These are phyloP conservation scores for Penicillium mononematosum DNA, from an alignment of 495 filamentous ascomycete genomes.

Conservation along the genomic window DNA sequence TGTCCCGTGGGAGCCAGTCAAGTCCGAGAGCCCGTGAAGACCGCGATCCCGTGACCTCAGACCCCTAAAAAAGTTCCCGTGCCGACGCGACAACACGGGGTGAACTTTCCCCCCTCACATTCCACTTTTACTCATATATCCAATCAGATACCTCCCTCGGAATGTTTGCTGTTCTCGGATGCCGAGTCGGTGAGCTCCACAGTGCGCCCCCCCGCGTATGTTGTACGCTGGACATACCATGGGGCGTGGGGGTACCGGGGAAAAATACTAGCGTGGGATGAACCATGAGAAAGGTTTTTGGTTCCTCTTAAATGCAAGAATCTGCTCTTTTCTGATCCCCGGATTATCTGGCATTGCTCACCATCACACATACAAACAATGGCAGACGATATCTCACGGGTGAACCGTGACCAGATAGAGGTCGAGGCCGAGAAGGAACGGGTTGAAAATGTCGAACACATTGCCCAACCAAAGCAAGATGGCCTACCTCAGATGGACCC, in stretches of 20 bases:
- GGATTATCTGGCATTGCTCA: constrained; percentile 9
- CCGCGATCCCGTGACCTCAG: background rate
- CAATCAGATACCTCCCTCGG: background rate
- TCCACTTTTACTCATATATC: background rate
- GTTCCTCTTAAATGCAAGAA: constrained; percentile 3
- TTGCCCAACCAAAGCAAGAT: constrained; percentile 15
- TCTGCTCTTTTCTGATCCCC: constrained; percentile 1
- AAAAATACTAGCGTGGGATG: constrained; percentile 11
- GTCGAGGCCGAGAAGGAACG: constrained; percentile 25
- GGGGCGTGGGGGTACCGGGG: constrained; percentile 15
- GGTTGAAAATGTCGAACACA: constrained; percentile 25
- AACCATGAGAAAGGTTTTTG: background rate
- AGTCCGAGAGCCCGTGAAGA: background rate
- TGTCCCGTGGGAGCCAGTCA: background rate
- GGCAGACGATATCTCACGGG: constrained; percentile 26
- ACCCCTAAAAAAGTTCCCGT: background rate
- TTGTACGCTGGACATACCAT: background rate
- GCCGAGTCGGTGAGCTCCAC: constrained; percentile 8
- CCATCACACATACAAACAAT: constrained; percentile 12
- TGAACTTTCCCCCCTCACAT: background rate
- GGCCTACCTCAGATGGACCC: constrained; percentile 23
- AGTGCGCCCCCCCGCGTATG: constrained; percentile 6
- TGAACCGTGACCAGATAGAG: constrained; percentile 16
- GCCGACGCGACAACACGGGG: background rate
- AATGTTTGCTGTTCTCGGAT: background rate